Evolutionary conservation across 495 filamentous ascomycete genomes (phyloP).

Genomic region (Aspergillus diversus): DNA sequence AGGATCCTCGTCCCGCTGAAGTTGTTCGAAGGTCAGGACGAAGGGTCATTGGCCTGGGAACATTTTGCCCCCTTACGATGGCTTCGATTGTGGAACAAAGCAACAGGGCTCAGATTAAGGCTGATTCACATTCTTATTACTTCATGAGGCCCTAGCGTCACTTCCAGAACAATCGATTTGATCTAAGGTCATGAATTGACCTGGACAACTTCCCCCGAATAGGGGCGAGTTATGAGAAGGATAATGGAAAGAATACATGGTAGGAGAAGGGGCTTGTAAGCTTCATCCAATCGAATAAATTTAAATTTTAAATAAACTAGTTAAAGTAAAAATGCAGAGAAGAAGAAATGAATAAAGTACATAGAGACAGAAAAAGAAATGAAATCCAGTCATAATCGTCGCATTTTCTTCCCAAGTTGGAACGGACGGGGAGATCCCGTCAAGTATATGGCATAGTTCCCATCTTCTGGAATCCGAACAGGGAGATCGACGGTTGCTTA

Average conservation of each 20-base stretch:
- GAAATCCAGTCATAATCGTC: neutral
- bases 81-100: neutral
- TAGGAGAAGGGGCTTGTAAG: neutral
- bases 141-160: neutral
- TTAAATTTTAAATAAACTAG: neutral
- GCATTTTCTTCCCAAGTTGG: conserved; percentile 3
- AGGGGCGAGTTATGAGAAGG: neutral
- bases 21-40: too few species aligned
- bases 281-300: neutral
- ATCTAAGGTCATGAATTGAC: conserved; percentile 8
- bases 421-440: conserved; percentile 21
- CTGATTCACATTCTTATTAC: neutral
- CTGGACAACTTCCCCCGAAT: neutral
- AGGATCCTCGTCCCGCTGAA: too few species aligned
- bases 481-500: neutral
- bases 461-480: neutral
- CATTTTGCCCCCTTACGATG: too few species aligned
- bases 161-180: conserved; percentile 23
- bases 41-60: too few species aligned
- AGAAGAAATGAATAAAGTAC: neutral
- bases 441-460: conserved; percentile 1
- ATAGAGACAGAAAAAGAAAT: neutral
- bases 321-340: neutral
- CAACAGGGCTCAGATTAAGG: neutral
- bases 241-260: neutral